These are phyloP conservation scores for Fusarium chlamydosporum DNA, from an alignment of 2,329 filamentous ascomycete species.

Conservation along the genomic window DNA sequence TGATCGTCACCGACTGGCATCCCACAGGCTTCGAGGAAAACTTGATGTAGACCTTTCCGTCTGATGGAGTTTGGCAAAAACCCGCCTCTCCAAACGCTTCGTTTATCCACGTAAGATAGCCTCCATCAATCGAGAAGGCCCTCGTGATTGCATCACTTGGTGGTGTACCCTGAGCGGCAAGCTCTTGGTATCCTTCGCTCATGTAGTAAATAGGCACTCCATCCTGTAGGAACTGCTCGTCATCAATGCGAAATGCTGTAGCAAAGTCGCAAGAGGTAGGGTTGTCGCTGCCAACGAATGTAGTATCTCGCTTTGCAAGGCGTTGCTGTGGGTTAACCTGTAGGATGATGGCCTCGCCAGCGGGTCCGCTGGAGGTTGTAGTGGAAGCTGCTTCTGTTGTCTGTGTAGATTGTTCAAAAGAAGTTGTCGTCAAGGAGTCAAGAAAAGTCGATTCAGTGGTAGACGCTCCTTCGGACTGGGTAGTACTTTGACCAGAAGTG, in stretches of 20 bases:
- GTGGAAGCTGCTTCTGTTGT: not conserved
- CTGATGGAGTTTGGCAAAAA: conserved; percentile 2
- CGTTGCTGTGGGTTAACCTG: conserved; percentile 1
- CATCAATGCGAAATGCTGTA: not conserved
- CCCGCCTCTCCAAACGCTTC: conserved; percentile 1
- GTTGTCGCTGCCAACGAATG: conserved; percentile 3
- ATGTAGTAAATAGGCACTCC: not conserved
- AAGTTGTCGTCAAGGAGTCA: not conserved
- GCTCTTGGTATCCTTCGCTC: not conserved
- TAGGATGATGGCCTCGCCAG: conserved; percentile 6
- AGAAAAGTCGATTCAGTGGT: no score
- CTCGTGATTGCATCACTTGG: not conserved
- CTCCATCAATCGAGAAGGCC: not conserved
- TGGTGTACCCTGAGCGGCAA: not conserved
- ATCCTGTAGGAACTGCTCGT: not conserved
- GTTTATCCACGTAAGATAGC: not conserved
- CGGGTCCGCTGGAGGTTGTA: not conserved
- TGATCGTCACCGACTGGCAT: not conserved
- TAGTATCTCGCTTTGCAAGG: conserved; percentile 1
- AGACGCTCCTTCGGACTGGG: not conserved
- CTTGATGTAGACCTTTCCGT: conserved; percentile 14
- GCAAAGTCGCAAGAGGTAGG: not conserved
- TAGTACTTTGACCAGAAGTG: not conserved
- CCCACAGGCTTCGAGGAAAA: not conserved
- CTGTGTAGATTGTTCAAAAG: not conserved